These are phyloP conservation scores for Gillenia trifoliata DNA, from an alignment of 306 rosid genomes.

Conservation along the genomic window DNA sequence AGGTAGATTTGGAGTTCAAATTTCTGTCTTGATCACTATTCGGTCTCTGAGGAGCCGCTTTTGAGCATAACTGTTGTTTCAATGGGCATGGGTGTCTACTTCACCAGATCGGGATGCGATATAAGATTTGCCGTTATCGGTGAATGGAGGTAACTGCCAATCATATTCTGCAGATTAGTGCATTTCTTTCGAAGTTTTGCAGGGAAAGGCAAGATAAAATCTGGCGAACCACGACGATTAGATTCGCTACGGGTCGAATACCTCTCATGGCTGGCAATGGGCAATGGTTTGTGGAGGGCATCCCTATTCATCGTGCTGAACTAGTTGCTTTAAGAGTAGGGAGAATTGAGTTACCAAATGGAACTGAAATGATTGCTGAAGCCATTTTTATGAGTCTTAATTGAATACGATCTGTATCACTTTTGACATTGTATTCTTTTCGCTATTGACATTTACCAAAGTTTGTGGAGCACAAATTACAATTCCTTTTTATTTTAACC, in stretches of 20 bases:
- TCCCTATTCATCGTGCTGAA: constrained; percentile 3
- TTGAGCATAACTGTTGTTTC: constrained; percentile 13
- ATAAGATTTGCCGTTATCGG: constrained; percentile 17
- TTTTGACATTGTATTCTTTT: not conserved
- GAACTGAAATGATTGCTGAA: not conserved
- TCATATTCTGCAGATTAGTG: constrained; percentile 27
- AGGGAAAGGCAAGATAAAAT: constrained; percentile 24
- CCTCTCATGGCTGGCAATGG: constrained; percentile 17
- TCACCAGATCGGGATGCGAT: constrained; percentile 24
- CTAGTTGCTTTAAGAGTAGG: not conserved
- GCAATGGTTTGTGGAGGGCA: constrained; percentile 46
- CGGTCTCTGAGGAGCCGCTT: constrained; percentile 19
- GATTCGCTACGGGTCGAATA: constrained; percentile 13
- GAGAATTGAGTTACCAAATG: not conserved
- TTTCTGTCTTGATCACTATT: constrained; percentile 2
- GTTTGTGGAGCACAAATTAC: no score
- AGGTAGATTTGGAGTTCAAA: constrained; percentile 24
- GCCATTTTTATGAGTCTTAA: no score
- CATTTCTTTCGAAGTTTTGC: constrained; percentile 31
- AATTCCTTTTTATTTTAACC: no score
- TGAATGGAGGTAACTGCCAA: constrained; percentile 38
- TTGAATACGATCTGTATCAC: not conserved
- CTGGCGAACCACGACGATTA: constrained; percentile 19
- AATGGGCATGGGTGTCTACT: constrained; percentile 19
- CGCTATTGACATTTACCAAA: no score